phyloP scores from a whole-genome alignment of 208 protist species.

The Crithidia brevicula region DNA sequence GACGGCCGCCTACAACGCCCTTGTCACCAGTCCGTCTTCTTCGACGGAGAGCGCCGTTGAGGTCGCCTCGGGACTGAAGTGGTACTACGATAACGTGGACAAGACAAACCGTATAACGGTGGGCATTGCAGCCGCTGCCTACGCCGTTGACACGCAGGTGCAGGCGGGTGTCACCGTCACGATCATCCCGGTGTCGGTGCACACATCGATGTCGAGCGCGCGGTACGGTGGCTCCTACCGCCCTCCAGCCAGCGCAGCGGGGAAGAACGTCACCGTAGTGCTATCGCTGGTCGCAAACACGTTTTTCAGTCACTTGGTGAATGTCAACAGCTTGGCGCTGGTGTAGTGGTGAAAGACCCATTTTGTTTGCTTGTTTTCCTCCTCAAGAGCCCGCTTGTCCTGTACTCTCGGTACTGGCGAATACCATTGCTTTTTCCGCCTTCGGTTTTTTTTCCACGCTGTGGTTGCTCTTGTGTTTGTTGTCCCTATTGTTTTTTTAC shows the following conservation, averaged over 20 bases:
- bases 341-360: not conserved
- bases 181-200: constrained; percentile 48
- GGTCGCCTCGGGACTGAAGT: constrained; percentile 19
- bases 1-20: constrained; percentile 28
- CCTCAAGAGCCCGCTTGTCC: no score
- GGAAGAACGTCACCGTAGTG: constrained; percentile 43
- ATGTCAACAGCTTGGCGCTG: constrained; percentile 21
- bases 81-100: constrained; percentile 43
- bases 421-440: no score
- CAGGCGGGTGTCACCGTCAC: constrained; percentile 2
- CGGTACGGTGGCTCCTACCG: constrained; percentile 34
- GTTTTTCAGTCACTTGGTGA: constrained; percentile 51
- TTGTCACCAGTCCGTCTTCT: constrained; percentile 24
- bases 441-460: not conserved
- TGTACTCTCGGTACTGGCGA: no score
- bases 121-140: constrained; percentile 32
- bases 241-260: constrained; percentile 5
- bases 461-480: no score
- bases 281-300: constrained; percentile 25
- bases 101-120: constrained; percentile 22
- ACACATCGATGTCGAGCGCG: not conserved
- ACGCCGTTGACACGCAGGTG: constrained; percentile 26
- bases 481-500: not conserved
- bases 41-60: constrained; percentile 26
- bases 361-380: not conserved